Evolutionary conservation across 2,329 filamentous ascomycete genomes (phyloP).

Genomic region (Tolypocladium cylindrosporum): DNA sequence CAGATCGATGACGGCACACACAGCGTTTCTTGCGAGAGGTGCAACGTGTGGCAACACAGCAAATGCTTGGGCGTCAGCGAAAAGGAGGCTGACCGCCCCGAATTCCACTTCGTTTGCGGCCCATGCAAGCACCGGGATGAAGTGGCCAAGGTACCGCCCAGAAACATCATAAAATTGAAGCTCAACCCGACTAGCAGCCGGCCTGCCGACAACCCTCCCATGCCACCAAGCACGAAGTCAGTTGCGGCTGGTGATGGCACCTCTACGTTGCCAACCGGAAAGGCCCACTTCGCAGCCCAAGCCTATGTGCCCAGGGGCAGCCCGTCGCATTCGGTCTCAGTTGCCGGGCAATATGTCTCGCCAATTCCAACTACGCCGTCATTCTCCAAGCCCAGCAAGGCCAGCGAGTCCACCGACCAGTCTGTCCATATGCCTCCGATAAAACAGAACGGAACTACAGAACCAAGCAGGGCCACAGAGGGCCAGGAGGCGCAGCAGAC

Average conservation of each 20-base stretch:
- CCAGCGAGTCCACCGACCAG: neutral
- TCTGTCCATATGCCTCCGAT: neutral
- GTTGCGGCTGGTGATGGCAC: neutral
- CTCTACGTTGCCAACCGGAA: neutral
- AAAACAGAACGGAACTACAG: neutral
- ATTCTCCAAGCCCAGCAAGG: neutral
- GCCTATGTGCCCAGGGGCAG: neutral
- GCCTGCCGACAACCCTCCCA: neutral
- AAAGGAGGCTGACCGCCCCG: conserved; percentile 67
- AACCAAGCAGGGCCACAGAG: neutral
- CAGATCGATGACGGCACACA: conserved; percentile 92
- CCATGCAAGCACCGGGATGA: conserved; percentile 64
- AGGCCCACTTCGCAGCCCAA: neutral
- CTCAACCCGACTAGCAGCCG: conserved; percentile 13
- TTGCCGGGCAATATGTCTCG: neutral
- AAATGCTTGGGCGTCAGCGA: conserved; percentile 77
- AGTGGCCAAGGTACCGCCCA: conserved; percentile 48
- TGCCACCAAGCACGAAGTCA: neutral
- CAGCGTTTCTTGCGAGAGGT: conserved; percentile 86
- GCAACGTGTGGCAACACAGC: conserved; percentile 95
- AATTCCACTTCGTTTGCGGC: conserved; percentile 79
- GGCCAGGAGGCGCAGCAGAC: neutral
- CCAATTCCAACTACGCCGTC: neutral
- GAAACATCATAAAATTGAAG: conserved; percentile 44
- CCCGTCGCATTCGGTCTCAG: neutral